Percentiles rank a stretch among this genome's conserved stretches.
Evolutionary conservation across 306 rosid genomes (phyloP).

Genomic region (Pachyrhizus erosus): DNA sequence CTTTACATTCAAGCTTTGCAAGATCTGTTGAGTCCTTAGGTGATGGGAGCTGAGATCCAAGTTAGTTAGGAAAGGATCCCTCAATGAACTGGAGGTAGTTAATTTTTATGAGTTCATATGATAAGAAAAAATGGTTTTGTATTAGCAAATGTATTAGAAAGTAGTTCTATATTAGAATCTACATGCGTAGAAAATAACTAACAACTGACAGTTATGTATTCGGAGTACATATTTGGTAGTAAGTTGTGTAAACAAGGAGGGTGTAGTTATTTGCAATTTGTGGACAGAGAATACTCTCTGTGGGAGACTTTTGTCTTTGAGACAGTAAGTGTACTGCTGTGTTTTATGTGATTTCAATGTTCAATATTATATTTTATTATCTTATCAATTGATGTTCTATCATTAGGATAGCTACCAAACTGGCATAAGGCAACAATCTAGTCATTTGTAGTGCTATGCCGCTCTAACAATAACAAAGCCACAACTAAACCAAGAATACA

Average conservation of each 20-base stretch:
- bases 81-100: not conserved
- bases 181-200: not conserved
- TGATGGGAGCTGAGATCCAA: not conserved
- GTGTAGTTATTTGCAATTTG: not conserved
- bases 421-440: not conserved
- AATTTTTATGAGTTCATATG: not conserved
- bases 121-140: not conserved
- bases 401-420: conserved; percentile 1
- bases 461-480: not conserved
- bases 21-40: not conserved
- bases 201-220: not conserved
- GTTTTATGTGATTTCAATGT: not conserved
- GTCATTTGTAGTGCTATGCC: conserved; percentile 1
- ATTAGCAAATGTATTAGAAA: not conserved
- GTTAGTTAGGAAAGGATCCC: not conserved
- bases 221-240: not conserved
- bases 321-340: not conserved
- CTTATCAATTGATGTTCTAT: not conserved
- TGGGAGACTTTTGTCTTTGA: not conserved
- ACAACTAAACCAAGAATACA: not conserved
- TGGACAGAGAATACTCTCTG: not conserved
- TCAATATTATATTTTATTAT: not conserved
- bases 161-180: not conserved
- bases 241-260: not conserved
- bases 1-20: not conserved